These are phyloP conservation scores for Aphanomyces euteiches DNA, from an alignment of 352 stramenopile genomes.

Conservation along the genomic window DNA sequence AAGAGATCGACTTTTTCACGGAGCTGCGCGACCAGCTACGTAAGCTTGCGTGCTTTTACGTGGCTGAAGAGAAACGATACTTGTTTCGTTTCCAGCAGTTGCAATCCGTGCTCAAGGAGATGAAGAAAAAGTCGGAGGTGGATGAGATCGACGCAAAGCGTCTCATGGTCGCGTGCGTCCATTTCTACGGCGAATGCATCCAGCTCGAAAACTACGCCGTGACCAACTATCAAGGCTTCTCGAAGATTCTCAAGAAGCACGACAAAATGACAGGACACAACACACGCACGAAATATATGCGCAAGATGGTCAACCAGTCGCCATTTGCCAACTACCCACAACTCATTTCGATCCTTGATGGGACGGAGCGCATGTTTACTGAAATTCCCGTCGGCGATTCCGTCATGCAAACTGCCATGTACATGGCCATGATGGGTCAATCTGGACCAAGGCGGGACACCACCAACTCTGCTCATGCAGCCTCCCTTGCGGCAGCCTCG, in stretches of 20 bases:
- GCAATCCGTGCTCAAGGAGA: slow-evolving; percentile 57
- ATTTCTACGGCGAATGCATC: slow-evolving; percentile 79
- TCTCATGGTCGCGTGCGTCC: slow-evolving; percentile 78
- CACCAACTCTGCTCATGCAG: not conserved
- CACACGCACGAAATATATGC: slow-evolving; percentile 82
- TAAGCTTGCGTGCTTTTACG: slow-evolving; percentile 78
- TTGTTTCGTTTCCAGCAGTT: slow-evolving; percentile 67
- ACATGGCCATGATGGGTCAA: slow-evolving; percentile 30
- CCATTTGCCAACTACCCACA: slow-evolving; percentile 72
- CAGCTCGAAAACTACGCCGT: slow-evolving; percentile 79
- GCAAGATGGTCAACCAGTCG: slow-evolving; percentile 71
- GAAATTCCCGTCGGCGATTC: slow-evolving; percentile 40
- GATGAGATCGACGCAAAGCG: slow-evolving; percentile 52
- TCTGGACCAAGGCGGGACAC: not conserved
- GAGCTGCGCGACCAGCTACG: slow-evolving; percentile 69
- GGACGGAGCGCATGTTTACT: slow-evolving; percentile 75
- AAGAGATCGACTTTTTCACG: slow-evolving; percentile 74
- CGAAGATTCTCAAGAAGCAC: slow-evolving; percentile 85
- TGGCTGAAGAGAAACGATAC: slow-evolving; percentile 68
- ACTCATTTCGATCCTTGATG: slow-evolving; percentile 69
- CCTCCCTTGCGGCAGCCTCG: not conserved
- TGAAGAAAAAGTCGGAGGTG: slow-evolving; percentile 46
- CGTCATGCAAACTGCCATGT: slow-evolving; percentile 30
- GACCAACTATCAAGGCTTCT: slow-evolving; percentile 84
- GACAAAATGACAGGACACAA: slow-evolving; percentile 85